phyloP scores from a whole-genome alignment of 331 rosid species.

The Spiraea crenata region DNA sequence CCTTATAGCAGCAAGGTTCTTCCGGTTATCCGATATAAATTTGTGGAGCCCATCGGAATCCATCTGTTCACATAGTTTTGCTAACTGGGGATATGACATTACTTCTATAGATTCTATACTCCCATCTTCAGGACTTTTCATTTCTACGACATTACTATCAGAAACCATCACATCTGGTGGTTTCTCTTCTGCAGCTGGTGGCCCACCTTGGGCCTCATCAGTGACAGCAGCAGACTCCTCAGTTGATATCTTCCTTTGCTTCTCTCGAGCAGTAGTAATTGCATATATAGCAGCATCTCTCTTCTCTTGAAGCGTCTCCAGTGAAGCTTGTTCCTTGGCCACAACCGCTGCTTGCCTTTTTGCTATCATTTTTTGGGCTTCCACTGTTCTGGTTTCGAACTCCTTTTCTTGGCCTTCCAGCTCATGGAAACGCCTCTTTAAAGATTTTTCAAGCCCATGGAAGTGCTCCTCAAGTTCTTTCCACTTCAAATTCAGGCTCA shows the following conservation, averaged over 20 bases:
- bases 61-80: constrained; percentile 80
- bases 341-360: constrained; percentile 68
- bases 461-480: constrained; percentile 96
- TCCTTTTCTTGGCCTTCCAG: constrained; percentile 95
- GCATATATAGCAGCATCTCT: constrained; percentile 82
- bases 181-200: constrained; percentile 48
- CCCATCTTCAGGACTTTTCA: constrained; percentile 39
- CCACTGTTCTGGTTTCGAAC: constrained; percentile 65
- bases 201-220: constrained; percentile 40
- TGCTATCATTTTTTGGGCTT: constrained; percentile 65
- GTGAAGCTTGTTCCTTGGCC: constrained; percentile 74
- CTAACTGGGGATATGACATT: constrained; percentile 67
- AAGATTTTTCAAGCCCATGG: constrained; percentile 89
- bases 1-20: constrained; percentile 84
- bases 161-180: constrained; percentile 49
- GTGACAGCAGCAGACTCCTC: constrained; percentile 44
- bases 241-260: constrained; percentile 63
- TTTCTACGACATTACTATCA: constrained; percentile 41
- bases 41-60: constrained; percentile 87
- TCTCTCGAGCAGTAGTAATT: constrained; percentile 69
- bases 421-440: constrained; percentile 93
- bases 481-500: constrained; percentile 89
- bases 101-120: constrained; percentile 47
- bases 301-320: constrained; percentile 81
- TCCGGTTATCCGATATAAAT: constrained; percentile 93